Evolutionary conservation across 2,329 filamentous ascomycete genomes (phyloP).

Genomic region (Torrubiellomyces zombiae): DNA sequence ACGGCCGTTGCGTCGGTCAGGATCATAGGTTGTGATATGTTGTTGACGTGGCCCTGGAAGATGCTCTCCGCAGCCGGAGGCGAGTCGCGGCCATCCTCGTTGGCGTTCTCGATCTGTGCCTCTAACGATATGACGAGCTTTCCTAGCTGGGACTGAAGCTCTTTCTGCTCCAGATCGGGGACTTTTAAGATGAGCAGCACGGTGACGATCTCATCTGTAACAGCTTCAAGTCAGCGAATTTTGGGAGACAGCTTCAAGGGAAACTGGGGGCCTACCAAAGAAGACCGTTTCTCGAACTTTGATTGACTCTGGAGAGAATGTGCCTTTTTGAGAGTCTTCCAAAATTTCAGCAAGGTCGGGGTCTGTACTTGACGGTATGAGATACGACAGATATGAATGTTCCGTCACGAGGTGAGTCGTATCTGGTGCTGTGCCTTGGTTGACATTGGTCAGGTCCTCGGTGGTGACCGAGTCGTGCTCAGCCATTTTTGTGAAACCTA

Average conservation of each 20-base stretch:
- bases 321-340: conserved; percentile 22
- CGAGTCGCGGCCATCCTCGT: conserved; percentile 28
- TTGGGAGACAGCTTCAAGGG: conserved; percentile 1
- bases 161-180: conserved; percentile 38
- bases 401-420: conserved; percentile 37
- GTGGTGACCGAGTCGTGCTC: conserved; percentile 7
- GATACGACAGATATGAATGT: conserved; percentile 40
- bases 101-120: conserved; percentile 44
- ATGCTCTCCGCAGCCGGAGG: conserved; percentile 40
- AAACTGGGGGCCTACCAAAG: conserved; percentile 41
- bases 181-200: conserved; percentile 53
- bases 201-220: conserved; percentile 54
- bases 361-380: conserved; percentile 40
- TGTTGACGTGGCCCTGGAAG: conserved; percentile 35
- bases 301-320: conserved; percentile 38
- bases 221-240: too few species aligned
- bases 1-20: conserved; percentile 24
- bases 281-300: conserved; percentile 48
- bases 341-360: conserved; percentile 37
- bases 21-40: conserved; percentile 32
- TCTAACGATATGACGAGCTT: conserved; percentile 52
- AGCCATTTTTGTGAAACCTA: too few species aligned
- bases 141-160: conserved; percentile 40
- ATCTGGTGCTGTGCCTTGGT: conserved; percentile 10
- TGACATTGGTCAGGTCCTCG: conserved; percentile 9